These are phyloP conservation scores for Durusdinium trenchii DNA, from an alignment of 73 alveolate species.

Conservation along the genomic window DNA sequence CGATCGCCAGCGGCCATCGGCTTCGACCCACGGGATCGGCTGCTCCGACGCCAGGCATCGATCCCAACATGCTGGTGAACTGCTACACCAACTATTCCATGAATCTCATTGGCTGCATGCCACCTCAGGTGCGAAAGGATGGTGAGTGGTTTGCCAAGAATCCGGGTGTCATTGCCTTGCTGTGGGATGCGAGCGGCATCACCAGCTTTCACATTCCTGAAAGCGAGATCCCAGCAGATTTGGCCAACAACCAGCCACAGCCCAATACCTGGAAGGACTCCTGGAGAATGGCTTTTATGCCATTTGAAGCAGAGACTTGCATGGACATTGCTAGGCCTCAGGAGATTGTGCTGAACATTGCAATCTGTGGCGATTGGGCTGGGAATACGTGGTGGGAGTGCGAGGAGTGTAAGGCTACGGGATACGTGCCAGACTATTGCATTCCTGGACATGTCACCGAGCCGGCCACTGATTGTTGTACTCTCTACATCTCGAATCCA, in stretches of 20 bases:
- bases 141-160: constrained; percentile 91
- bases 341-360: constrained; percentile 91
- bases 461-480: constrained; percentile 93
- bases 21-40: too few relatives aligned
- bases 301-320: constrained; percentile 67
- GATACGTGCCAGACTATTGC: constrained; percentile 81
- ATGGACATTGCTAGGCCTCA: constrained; percentile 86
- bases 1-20: too few relatives aligned
- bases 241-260: background rate
- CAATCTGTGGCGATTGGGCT: constrained; percentile 90
- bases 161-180: constrained; percentile 71
- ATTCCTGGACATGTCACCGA: constrained; percentile 94
- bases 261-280: constrained; percentile 79
- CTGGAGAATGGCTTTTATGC: constrained; percentile 94
- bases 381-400: constrained; percentile 66
- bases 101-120: constrained; percentile 79
- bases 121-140: constrained; percentile 75
- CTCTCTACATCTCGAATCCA: constrained; percentile 89
- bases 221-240: constrained; percentile 64
- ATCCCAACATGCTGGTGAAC: constrained; percentile 71
- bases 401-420: constrained; percentile 65
- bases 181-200: constrained; percentile 93
- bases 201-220: constrained; percentile 83
- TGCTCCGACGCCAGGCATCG: too few relatives aligned
- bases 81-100: constrained; percentile 87